Base-by-base conservation (phyloP, 1,284 basidiomycete genomes). In the Rhodotorula sp. region DNA sequence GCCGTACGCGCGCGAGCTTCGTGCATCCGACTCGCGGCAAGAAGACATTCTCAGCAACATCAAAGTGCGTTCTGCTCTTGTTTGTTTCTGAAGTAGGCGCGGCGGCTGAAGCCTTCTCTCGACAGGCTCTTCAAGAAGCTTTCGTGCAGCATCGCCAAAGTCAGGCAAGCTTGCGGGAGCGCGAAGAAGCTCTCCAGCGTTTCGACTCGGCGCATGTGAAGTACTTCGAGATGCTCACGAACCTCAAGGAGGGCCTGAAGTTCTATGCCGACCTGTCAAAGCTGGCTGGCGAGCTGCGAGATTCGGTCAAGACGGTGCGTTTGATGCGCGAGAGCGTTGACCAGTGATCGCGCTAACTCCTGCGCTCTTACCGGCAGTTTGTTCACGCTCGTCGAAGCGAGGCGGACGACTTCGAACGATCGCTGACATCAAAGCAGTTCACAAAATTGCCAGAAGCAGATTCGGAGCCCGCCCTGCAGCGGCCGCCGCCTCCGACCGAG, bases 181-280 rank as follows among this genome's bases (percentile, higher is more conserved):
- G 66, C 22, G 32, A 54, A 19, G 61, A n/a, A 17, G 34, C 36
- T 4, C 30, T 60, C 11, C 30, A 52, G 34, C 2, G 8, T 13
- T 53, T 58, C 32, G 51, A 46, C 2, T 9, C 36, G 3, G 67
- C 67, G 20, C 34, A 36, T 15, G 34, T 22, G 32, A 64, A 55
- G 39, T 68, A 24, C 13, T 13, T 32, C 51, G 67, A 68, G 39
- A 64, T 68, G 49, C 27, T 56, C n/a, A 24, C 27, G n/a, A 68
- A 68, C 46, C 13, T 64, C 24, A 46, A 60, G 24, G 67, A 68
- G 30, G 67, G 62, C 5, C 39, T 68, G 13, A 60, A 56, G 22
- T 68, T 68, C 39, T 68, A 68, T 29, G 52, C 51, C 51, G 62
- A 68, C 47, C 47, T 68, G 46, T 34, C 22, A 4, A 29, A 48